Evolutionary conservation across 1,139 yeast species (phyloP).

Genomic region (Candida frijolesensis): DNA sequence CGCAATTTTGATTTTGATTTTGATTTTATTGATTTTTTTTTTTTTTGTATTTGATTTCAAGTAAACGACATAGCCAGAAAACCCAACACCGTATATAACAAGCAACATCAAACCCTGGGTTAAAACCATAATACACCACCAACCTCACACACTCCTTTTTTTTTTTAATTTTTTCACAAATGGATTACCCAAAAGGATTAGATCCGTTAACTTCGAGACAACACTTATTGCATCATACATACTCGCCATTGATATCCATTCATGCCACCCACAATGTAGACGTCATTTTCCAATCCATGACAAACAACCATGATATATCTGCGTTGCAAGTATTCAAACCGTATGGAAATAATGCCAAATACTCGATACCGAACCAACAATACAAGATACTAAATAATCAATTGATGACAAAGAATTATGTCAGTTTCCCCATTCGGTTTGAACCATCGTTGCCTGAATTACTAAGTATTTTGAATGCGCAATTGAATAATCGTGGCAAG

Average conservation of each 20-base stretch:
- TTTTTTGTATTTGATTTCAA: neutral
- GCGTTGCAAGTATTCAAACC: slow-evolving; percentile 40
- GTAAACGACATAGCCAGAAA: neutral
- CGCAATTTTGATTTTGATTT: neutral
- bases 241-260: slow-evolving; percentile 60
- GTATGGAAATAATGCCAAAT: slow-evolving; percentile 51
- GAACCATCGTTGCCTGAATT: slow-evolving; percentile 46
- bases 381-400: slow-evolving; percentile 45
- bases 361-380: slow-evolving; percentile 37
- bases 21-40: neutral
- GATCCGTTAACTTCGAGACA: slow-evolving; percentile 48
- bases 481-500: slow-evolving; percentile 2
- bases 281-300: slow-evolving; percentile 38
- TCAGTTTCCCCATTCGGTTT: slow-evolving; percentile 48
- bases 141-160: neutral
- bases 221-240: slow-evolving; percentile 50
- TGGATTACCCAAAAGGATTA: slow-evolving; percentile 41
- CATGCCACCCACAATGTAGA: slow-evolving; percentile 57
- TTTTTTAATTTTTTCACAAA: slow-evolving; percentile 7
- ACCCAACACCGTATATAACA: neutral
- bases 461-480: slow-evolving; percentile 33
- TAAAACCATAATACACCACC: neutral
- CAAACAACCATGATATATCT: slow-evolving; percentile 30
- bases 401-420: slow-evolving; percentile 44
- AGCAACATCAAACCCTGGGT: neutral